These are phyloP conservation scores for Pseudonitzschia multiseries DNA, from an alignment of 108 stramenopile genomes.

Conservation along the genomic window DNA sequence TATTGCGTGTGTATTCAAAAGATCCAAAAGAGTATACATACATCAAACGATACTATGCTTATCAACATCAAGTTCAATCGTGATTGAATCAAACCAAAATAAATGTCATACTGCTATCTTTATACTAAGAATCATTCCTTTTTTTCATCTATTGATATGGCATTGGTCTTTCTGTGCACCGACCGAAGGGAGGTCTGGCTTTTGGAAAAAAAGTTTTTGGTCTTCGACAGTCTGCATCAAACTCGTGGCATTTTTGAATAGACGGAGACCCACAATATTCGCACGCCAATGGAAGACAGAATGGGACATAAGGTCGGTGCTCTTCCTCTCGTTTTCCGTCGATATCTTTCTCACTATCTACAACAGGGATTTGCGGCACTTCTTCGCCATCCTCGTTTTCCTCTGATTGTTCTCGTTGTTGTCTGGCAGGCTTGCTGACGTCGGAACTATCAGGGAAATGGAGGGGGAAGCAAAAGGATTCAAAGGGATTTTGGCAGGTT, in stretches of 20 bases:
- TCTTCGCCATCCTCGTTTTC: not conserved
- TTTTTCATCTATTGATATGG: not conserved
- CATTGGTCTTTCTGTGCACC: not conserved
- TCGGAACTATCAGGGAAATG: not conserved
- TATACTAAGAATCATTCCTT: not conserved
- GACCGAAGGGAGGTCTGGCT: conserved; percentile 5
- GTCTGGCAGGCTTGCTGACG: not conserved
- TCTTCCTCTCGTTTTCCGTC: not conserved
- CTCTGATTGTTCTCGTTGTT: not conserved
- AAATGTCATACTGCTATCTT: not conserved
- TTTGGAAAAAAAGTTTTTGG: conserved; percentile 2
- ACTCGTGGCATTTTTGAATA: not conserved
- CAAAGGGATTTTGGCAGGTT: conserved; percentile 1
- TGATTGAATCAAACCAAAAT: not conserved
- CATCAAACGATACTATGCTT: no score
- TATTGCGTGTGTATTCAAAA: no score
- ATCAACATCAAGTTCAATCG: not conserved
- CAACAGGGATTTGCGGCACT: not conserved
- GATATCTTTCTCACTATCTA: not conserved
- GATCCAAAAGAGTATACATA: no score
- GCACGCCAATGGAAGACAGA: not conserved
- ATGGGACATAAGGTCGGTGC: not conserved
- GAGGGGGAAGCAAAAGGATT: not conserved
- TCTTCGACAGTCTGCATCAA: conserved; percentile 1
- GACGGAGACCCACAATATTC: conserved; percentile 11